A percentile compares a stretch with the other conserved stretches of the same genome.
These are phyloP conservation scores for Castanea mollissima DNA, from an alignment of 306 rosid genomes.

Conservation along the genomic window DNA sequence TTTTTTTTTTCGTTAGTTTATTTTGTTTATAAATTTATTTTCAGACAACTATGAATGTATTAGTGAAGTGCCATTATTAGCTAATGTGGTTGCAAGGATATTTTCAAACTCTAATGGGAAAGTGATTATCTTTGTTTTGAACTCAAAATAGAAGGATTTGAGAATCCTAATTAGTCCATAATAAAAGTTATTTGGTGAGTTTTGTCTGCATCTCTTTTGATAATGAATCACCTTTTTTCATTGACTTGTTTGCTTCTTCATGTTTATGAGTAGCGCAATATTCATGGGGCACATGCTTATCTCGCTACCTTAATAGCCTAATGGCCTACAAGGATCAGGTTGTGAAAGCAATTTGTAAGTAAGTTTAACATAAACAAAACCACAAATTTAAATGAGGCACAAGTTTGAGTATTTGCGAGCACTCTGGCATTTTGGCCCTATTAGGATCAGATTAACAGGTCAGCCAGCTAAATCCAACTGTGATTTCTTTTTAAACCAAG, in stretches of 20 bases:
- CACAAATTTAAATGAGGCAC: neutral
- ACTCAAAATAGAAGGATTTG: neutral
- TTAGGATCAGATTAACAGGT: slow-evolving; percentile 38
- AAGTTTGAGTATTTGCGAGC: neutral
- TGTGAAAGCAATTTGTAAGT: neutral
- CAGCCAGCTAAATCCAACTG: slow-evolving; percentile 55
- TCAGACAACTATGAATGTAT: too few species aligned
- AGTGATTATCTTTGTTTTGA: neutral
- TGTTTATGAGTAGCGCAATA: neutral
- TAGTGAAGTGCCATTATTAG: too few species aligned
- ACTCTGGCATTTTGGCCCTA: slow-evolving; percentile 30
- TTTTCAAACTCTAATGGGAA: neutral
- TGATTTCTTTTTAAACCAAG: slow-evolving; percentile 16
- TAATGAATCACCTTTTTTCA: neutral
- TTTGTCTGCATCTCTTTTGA: neutral
- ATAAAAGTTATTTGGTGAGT: neutral
- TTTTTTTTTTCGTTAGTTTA: neutral
- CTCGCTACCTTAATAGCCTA: neutral
- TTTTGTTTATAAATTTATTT: too few species aligned
- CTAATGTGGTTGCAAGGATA: neutral
- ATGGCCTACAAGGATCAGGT: neutral
- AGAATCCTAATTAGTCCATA: neutral
- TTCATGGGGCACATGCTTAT: neutral
- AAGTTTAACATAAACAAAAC: neutral
- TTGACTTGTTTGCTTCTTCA: neutral